Evolutionary conservation across 1,284 basidiomycete species (phyloP).

Genomic region (Moesziomyces globuligerus): DNA sequence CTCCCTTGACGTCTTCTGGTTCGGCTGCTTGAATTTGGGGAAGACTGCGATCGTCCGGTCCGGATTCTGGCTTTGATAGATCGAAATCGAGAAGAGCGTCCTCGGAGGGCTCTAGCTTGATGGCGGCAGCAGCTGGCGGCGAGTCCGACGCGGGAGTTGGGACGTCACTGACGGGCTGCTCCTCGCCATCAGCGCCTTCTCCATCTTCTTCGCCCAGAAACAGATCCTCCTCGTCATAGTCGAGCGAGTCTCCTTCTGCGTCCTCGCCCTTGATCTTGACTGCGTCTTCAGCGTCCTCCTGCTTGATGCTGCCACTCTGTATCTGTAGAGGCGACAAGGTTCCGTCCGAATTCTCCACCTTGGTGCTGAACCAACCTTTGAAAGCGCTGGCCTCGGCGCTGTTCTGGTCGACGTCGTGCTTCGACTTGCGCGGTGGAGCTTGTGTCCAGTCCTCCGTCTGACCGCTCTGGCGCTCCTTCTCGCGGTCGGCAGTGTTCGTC

Average conservation of each 20-base stretch:
- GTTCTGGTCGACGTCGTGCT: constrained; percentile 43
- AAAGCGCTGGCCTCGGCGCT: constrained; percentile 40
- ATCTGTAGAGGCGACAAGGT: constrained; percentile 10
- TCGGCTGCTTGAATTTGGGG: too few relatives aligned
- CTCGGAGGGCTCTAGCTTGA: constrained; percentile 38
- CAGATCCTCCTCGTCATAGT: constrained; percentile 54
- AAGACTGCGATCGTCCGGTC: too few relatives aligned
- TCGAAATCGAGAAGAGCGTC: constrained; percentile 29
- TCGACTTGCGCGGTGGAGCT: constrained; percentile 60
- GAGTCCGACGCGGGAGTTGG: constrained; percentile 5
- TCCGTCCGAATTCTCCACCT: constrained; percentile 21
- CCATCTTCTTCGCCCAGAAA: constrained; percentile 18
- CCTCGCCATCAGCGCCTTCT: constrained; percentile 21
- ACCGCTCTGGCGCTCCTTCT: constrained; percentile 60
- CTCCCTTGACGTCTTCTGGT: constrained; percentile 6
- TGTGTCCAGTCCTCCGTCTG: constrained; percentile 54
- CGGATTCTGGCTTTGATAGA: not conserved
- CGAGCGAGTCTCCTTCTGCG: constrained; percentile 41
- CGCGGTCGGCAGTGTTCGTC: constrained; percentile 4
- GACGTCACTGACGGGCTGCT: constrained; percentile 17
- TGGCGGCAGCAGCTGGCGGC: constrained; percentile 5
- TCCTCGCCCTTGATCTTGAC: constrained; percentile 64
- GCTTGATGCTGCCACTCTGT: constrained; percentile 49
- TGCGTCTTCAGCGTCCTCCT: constrained; percentile 65
- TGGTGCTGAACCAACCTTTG: constrained; percentile 56